These are phyloP conservation scores for Hymenotorrendiella dingleyae DNA, from an alignment of 2,329 filamentous ascomycete species.

Conservation along the genomic window DNA sequence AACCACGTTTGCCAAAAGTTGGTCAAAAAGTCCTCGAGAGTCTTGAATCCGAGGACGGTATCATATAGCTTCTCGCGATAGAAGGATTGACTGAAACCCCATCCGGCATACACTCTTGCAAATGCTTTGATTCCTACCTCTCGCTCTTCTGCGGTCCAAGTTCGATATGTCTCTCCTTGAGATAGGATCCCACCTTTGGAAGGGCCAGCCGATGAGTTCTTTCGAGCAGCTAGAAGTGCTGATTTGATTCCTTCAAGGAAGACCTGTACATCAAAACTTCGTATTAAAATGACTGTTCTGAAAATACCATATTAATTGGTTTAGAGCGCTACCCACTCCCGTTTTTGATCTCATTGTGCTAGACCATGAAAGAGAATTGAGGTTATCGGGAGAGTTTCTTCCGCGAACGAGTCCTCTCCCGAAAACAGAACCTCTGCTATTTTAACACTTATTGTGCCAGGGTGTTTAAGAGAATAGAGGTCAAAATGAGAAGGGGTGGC, in stretches of 20 bases:
- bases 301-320: no score
- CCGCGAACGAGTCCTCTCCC: no score
- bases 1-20: conserved; percentile 75
- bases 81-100: conserved; percentile 75
- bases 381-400: no score
- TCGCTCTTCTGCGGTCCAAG: conserved; percentile 49
- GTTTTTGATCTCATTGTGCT: no score
- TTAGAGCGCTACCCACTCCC: no score
- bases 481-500: no score
- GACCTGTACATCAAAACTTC: no score
- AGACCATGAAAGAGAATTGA: no score
- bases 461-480: no score
- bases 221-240: conserved; percentile 52
- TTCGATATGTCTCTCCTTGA: conserved; percentile 34
- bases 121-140: conserved; percentile 62
- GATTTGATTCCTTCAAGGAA: conserved; percentile 61
- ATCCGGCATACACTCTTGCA: conserved; percentile 68
- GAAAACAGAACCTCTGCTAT: no score
- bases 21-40: conserved; percentile 67
- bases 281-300: no score
- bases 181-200: conserved; percentile 38
- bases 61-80: conserved; percentile 68
- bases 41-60: conserved; percentile 55
- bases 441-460: no score
- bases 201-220: conserved; percentile 45